A percentile compares a stretch with the other conserved stretches of the same genome.
phyloP scores from a whole-genome alignment of 2,329 filamentous ascomycete genomes.

The Talaromyces pinophilus region DNA sequence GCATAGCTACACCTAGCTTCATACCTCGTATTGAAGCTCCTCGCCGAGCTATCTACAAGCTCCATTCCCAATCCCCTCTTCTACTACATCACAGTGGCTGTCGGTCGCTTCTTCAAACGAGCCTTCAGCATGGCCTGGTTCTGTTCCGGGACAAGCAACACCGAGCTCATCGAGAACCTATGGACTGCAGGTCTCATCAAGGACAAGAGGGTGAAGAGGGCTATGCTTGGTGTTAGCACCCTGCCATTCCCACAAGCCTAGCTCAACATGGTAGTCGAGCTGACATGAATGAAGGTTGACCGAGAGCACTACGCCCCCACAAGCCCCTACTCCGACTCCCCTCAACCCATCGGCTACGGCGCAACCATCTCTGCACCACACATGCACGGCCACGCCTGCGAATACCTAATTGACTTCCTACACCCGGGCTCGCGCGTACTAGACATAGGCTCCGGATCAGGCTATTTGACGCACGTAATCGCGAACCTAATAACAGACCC shows the following conservation, averaged over 20 bases:
- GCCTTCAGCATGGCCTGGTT: slow-evolving; percentile 77
- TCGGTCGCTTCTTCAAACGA: slow-evolving; percentile 21
- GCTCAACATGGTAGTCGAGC: neutral
- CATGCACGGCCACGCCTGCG: slow-evolving; percentile 69
- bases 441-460: slow-evolving; percentile 74
- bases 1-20: neutral
- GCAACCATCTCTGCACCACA: slow-evolving; percentile 74
- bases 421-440: slow-evolving; percentile 60
- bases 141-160: slow-evolving; percentile 74
- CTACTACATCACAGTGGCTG: slow-evolving; percentile 19
- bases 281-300: slow-evolving; percentile 65
- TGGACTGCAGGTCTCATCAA: slow-evolving; percentile 70
- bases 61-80: neutral
- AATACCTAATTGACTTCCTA: slow-evolving; percentile 62
- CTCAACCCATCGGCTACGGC: slow-evolving; percentile 65
- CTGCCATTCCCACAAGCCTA: neutral
- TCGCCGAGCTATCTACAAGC: neutral
- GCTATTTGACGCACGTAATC: slow-evolving; percentile 85
- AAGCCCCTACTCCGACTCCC: slow-evolving; percentile 71
- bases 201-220: slow-evolving; percentile 69
- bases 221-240: slow-evolving; percentile 68
- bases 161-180: slow-evolving; percentile 76
- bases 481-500: slow-evolving; percentile 66
- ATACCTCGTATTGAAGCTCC: neutral
- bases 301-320: slow-evolving; percentile 77